Percentiles rank a stretch among this genome's conserved stretches.
Evolutionary conservation across 208 protist genomes (phyloP).

Genomic region (Crithidia fasciculata): DNA sequence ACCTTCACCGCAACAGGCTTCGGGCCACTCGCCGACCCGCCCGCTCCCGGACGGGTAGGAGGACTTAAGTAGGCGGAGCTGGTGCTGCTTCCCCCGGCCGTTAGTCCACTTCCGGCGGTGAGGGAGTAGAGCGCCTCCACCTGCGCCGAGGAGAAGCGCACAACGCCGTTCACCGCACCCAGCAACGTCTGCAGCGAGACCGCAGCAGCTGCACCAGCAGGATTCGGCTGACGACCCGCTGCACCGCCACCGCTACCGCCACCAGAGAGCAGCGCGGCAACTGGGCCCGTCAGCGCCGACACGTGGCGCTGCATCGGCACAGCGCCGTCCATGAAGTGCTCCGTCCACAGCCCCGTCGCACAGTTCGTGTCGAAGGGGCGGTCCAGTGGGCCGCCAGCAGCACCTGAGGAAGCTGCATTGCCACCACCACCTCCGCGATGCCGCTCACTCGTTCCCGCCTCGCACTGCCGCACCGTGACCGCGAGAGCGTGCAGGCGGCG

Average conservation of each 20-base stretch:
- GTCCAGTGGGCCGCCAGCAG: background rate
- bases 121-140: conserved; percentile 70
- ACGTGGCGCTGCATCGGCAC: conserved; percentile 35
- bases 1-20: conserved; percentile 41
- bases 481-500: conserved; percentile 30
- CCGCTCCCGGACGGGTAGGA: conserved; percentile 4
- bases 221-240: no score
- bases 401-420: background rate
- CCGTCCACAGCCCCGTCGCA: conserved; percentile 30
- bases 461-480: conserved; percentile 30
- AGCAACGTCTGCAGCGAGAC: conserved; percentile 28
- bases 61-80: conserved; percentile 13
- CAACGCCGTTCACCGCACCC: conserved; percentile 18
- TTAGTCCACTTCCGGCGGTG: conserved; percentile 17
- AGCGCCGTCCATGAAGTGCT: conserved; percentile 31
- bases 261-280: conserved; percentile 24
- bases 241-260: background rate
- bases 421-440: background rate
- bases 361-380: conserved; percentile 23
- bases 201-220: background rate
- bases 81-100: background rate
- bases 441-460: conserved; percentile 20
- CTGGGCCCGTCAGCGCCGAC: conserved; percentile 10
- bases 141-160: conserved; percentile 69
- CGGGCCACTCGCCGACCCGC: background rate